A percentile compares a stretch with the other conserved stretches of the same genome.
phyloP scores from a whole-genome alignment of 192 early-diverging fungal species.

The Backusella australiensis region DNA sequence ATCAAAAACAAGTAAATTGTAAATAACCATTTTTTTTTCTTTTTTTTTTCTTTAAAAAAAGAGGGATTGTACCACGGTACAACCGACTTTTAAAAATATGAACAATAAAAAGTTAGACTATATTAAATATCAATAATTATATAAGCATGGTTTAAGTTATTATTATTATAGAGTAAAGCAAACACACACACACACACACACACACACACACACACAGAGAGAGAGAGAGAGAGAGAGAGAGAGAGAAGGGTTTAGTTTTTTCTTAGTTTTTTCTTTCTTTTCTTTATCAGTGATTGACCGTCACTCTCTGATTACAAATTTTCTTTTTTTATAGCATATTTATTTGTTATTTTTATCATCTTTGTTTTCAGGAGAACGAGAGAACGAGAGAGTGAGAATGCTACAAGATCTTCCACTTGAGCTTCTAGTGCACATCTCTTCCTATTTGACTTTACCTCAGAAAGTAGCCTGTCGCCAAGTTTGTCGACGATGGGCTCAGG shows the following conservation, averaged over 20 bases:
- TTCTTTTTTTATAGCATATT: not conserved
- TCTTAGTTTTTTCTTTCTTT: no score
- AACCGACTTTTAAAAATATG: not conserved
- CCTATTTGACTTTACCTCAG: not conserved
- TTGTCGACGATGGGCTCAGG: not conserved
- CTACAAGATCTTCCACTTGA: not conserved
- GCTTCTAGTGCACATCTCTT: not conserved
- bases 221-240: no score
- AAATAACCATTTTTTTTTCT: not conserved
- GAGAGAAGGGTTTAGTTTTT: no score
- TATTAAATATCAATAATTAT: not conserved
- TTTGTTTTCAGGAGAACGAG: not conserved
- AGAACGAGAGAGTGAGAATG: not conserved
- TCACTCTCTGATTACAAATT: not conserved
- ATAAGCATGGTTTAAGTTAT: no score
- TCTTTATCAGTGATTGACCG: not conserved
- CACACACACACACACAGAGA: no score
- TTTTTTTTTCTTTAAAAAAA: not conserved
- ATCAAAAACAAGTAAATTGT: constrained; percentile 6
- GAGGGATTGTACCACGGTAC: not conserved
- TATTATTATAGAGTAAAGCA: no score
- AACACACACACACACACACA: no score
- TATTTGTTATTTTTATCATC: no score
- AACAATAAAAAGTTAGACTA: not conserved
- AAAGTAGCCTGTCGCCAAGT: not conserved